Base-by-base conservation (phyloP, 2,329 filamentous ascomycete species). In the Mollisiaceae sp. region DNA sequence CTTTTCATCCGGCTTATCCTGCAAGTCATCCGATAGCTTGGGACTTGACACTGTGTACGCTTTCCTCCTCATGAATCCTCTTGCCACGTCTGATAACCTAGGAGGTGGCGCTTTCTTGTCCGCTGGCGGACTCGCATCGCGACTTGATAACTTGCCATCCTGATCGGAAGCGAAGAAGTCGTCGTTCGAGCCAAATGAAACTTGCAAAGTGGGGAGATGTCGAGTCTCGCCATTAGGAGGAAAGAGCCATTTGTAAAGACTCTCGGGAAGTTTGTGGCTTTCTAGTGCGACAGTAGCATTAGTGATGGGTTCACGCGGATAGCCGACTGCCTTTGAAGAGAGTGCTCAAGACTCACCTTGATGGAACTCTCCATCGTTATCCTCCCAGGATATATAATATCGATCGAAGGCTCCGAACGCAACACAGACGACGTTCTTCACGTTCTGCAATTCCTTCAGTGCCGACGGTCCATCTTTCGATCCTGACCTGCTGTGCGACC, bases 81-180 rank as follows among this genome's bases (percentile, higher is more conserved):
- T 63, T 1, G 63, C 60, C 5, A 65, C 43, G 8, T 57, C 62
- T 43, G 65, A 59, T 0, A 67, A 20, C n/a, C 52, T 63, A 8
- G 66, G 58, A 6, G 66, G 58, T 2, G 60, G 52, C 12, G 62
- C 38, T 45, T 65, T 68, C 38, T 57, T 62, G 8, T 64, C 64
- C 8, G 43, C 36, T 1, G 50, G 41, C 6, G 54, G 27, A 27
- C 36, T 43, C 12, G 57, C 45, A 45, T 71, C 70, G 2, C 70
- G 65, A 62, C 65, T 68, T 6, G 70, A 69, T 12, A 67, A 47
- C 55, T 70, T 72, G 1, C 66, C 67, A 27, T 64, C 38, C 56
- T 68, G 32, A 43, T 72, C 70, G 11, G 67, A 72, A n/a, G 69
- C 70, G 45, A 70, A 70, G 63, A 68, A 72, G 11, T 70, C 69